phyloP scores from a whole-genome alignment of 148 eudicot genomes.

The Diospyros lotus region DNA sequence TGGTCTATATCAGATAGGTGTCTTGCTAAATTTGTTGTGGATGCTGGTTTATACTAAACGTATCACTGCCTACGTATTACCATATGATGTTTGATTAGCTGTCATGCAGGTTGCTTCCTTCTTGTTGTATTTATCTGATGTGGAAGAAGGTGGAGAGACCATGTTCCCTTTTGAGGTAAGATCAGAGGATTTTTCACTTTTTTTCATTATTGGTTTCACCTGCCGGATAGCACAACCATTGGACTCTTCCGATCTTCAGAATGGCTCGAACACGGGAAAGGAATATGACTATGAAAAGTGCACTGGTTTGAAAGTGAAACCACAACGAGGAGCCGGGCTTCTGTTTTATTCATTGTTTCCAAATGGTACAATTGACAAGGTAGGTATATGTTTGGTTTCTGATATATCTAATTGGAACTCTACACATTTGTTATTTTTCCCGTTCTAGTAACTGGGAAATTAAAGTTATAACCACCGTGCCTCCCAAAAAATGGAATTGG shows the following conservation, averaged over 20 bases:
- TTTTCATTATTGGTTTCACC: not conserved
- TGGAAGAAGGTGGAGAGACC: slow-evolving; percentile 82
- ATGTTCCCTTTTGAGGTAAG: slow-evolving; percentile 73
- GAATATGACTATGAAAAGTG: slow-evolving; percentile 56
- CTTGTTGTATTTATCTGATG: slow-evolving; percentile 66
- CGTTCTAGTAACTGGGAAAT: not conserved
- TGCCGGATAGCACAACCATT: not conserved
- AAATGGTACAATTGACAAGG: slow-evolving; percentile 72
- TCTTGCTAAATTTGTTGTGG: not conserved
- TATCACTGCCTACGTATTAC: not conserved
- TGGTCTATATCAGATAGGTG: not conserved
- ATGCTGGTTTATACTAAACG: not conserved
- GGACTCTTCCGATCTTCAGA: slow-evolving; percentile 28
- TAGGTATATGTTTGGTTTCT: slow-evolving; percentile 23
- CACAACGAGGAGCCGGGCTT: slow-evolving; percentile 60
- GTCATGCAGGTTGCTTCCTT: slow-evolving; percentile 62
- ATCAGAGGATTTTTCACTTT: not conserved
- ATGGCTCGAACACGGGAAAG: slow-evolving; percentile 34
- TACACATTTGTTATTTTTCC: not conserved
- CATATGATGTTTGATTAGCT: not conserved
- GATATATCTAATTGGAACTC: not conserved
- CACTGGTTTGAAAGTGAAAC: slow-evolving; percentile 65
- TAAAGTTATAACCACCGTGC: not conserved
- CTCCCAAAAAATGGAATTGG: not conserved
- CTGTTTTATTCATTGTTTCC: slow-evolving; percentile 58